These are phyloP conservation scores for Ceratobasidium theobromae DNA, from an alignment of 1,284 basidiomycete genomes.

Conservation along the genomic window DNA sequence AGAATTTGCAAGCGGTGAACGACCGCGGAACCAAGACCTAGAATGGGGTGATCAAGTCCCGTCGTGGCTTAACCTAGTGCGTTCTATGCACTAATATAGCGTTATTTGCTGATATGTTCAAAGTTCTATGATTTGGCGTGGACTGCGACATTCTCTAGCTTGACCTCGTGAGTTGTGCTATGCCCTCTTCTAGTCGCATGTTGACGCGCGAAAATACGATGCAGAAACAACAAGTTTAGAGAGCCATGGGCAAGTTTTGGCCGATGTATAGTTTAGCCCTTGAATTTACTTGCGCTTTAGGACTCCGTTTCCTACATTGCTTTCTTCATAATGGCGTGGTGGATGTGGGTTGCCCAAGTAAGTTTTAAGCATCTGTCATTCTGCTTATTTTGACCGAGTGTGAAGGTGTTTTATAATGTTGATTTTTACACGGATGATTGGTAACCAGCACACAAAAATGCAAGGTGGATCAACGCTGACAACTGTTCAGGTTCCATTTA, in stretches of 20 bases:
- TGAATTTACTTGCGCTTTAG: neutral
- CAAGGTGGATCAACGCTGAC: too few species aligned
- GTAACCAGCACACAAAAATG: neutral
- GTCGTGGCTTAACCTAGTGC: slow-evolving; percentile 21
- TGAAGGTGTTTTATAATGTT: slow-evolving; percentile 19
- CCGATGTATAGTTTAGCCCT: neutral
- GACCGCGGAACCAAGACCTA: slow-evolving; percentile 7
- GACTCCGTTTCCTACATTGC: slow-evolving; percentile 29
- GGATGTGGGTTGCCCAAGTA: slow-evolving; percentile 20
- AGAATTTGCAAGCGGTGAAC: too few species aligned
- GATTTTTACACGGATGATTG: slow-evolving; percentile 30
- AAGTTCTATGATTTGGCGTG: slow-evolving; percentile 32
- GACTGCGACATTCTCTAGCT: slow-evolving; percentile 19
- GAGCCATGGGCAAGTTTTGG: slow-evolving; percentile 11
- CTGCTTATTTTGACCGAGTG: too few species aligned
- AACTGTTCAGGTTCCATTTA: slow-evolving; percentile 10
- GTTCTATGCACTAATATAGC: neutral
- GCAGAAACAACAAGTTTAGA: slow-evolving; percentile 25
- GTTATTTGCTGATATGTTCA: too few species aligned
- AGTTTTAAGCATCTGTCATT: neutral
- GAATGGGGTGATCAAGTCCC: slow-evolving; percentile 30
- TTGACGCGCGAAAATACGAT: neutral
- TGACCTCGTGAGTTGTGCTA: slow-evolving; percentile 5
- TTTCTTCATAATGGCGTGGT: slow-evolving; percentile 21
- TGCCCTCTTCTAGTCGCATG: neutral